Conservation (phyloP, 2,329 filamentous ascomycete species). For the Aspergillus sp. region DNA sequence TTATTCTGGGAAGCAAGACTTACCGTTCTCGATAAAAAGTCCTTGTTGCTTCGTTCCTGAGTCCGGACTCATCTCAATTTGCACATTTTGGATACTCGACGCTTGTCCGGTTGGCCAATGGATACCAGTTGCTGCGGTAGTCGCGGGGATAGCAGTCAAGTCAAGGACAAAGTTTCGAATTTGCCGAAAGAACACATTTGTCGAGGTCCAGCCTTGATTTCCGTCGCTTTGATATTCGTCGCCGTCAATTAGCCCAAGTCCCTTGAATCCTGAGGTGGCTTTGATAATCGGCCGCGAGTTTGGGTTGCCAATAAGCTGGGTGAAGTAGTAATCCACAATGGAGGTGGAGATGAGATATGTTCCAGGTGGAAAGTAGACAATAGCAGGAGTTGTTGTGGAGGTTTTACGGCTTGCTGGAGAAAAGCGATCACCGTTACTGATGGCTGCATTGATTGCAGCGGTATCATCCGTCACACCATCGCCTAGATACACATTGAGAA, state of each 20-base stretch:
- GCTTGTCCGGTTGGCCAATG: constrained; percentile 55
- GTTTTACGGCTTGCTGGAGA: constrained; percentile 34
- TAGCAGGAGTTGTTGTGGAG: constrained; percentile 49
- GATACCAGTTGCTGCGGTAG: constrained; percentile 33
- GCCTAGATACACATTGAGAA: constrained; percentile 19
- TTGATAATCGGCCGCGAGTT: constrained; percentile 53
- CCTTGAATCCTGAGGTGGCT: constrained; percentile 49
- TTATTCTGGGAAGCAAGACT: constrained; percentile 1
- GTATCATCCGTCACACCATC: constrained; percentile 53
- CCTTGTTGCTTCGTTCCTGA: constrained; percentile 50
- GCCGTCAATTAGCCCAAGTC: constrained; percentile 55
- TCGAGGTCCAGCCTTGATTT: constrained; percentile 39
- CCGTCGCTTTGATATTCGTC: constrained; percentile 45
- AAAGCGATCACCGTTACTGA: constrained; percentile 42
- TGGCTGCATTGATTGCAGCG: constrained; percentile 49
- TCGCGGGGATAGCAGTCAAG: constrained; percentile 35
- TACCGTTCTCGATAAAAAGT: constrained; percentile 56
- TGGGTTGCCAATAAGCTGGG: constrained; percentile 58
- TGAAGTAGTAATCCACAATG: constrained; percentile 61
- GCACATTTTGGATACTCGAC: constrained; percentile 58
- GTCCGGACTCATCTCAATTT: constrained; percentile 52
- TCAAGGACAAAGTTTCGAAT: constrained; percentile 64
- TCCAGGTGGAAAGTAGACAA: constrained; percentile 56
- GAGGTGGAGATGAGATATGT: constrained; percentile 55
- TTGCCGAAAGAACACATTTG: constrained; percentile 61